Conservation (phyloP, 306 rosid species). For the Neltuma alba region DNA sequence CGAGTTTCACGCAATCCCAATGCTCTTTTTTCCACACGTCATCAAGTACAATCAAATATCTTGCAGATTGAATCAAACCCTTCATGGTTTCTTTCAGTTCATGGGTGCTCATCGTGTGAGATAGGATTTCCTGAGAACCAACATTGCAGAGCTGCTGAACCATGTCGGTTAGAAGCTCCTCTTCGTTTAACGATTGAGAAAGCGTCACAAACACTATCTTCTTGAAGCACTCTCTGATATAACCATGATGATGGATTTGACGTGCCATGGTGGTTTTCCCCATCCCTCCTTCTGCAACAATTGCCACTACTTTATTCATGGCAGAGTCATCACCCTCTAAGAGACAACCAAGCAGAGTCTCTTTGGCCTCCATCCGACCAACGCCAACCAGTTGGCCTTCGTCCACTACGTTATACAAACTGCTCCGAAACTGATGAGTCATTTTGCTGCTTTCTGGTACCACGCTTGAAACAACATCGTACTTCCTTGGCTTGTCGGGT, state of each 20-base stretch:
- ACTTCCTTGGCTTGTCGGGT: not conserved
- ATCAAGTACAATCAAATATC: not conserved
- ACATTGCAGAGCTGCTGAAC: not conserved
- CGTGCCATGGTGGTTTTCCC: not conserved
- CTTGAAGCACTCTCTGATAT: not conserved
- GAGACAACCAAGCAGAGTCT: not conserved
- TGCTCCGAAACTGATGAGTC: not conserved
- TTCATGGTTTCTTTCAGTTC: not conserved
- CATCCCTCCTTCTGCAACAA: not conserved
- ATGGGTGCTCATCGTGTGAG: not conserved
- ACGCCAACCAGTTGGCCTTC: not conserved
- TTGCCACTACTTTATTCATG: not conserved
- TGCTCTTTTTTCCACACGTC: constrained; percentile 1
- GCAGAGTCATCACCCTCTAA: not conserved
- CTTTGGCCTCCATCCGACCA: not conserved
- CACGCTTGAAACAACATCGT: not conserved
- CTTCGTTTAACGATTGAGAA: not conserved
- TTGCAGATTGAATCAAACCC: not conserved
- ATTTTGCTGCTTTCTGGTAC: not conserved
- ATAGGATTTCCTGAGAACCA: not conserved
- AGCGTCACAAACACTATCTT: not conserved
- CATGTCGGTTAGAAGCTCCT: not conserved
- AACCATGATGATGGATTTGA: not conserved
- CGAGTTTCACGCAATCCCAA: not conserved
- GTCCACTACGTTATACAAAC: not conserved